Evolutionary conservation across 1,139 yeast species (phyloP), one percentile per base, ranked within the genome.

Genomic region (Yamadazyma oceani): DNA sequence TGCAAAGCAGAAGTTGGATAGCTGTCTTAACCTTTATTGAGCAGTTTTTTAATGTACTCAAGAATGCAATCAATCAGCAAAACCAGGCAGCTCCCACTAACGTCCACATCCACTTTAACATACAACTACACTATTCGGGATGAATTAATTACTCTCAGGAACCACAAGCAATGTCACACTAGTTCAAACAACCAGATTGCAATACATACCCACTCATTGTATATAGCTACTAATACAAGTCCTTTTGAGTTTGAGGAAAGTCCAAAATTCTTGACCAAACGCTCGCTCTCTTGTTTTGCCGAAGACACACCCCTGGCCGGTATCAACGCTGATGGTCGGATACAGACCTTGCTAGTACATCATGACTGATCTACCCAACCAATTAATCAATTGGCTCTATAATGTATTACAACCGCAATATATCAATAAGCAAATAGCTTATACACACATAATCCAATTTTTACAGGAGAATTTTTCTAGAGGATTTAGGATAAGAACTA

Each of bases 401-500:
- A 68, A 66, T 42, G 75, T 71, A 3, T 47, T 71, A 17, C 71
- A 69, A 35, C 70, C 75, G 43, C 82, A 78, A 49, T 85, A 78
- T 58, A 49, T 50, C n/a, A 62, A 71, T 58, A 73, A 69, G 55
- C 78, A 60, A 53, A 43, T 69, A 3, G 68, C 78, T 0, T 86
- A 84, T 51, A 72, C 78, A 26, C 95, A 89, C 51, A 64, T 79
- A 0, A 75, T 81, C 11, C 71, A 69, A 31, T 66, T 78, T 15
- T 66, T 90, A 27, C 73, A 70, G 37, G 54, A 65, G 37, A 75
- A 78, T 23, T 60, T 78, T 27, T 52, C 53, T 27, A 52, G 46
- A 30, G 63, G 63, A 33, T 58, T 56, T 33, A 70, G 75, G 46
- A 83, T 92, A 15, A 66, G 87, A 43, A 89, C 97, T 0, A 75